Percentiles rank a stretch among this genome's conserved stretches.
Evolutionary conservation across 2,329 filamentous ascomycete genomes (phyloP).

Genomic region (Botrytis porri): DNA sequence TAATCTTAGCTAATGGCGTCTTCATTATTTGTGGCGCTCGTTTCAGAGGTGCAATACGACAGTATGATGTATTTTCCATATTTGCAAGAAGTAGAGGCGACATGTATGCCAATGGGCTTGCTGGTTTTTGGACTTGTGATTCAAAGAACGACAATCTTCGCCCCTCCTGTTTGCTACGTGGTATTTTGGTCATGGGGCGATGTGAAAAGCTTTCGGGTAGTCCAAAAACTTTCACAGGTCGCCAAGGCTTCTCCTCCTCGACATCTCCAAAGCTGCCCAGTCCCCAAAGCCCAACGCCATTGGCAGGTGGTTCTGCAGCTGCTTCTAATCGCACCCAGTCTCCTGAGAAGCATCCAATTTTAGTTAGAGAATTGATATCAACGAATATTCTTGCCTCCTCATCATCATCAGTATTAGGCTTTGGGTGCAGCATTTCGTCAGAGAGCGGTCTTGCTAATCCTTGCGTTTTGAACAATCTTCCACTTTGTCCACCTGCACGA

Average conservation of each 20-base stretch:
- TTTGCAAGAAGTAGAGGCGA: constrained; percentile 88
- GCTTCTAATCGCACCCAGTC: constrained; percentile 91
- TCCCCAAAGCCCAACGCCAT: constrained; percentile 64
- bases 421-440: constrained; percentile 78
- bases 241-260: constrained; percentile 63
- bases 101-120: constrained; percentile 64
- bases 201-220: constrained; percentile 72
- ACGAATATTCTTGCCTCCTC: constrained; percentile 89
- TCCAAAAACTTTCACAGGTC: constrained; percentile 84
- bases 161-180: constrained; percentile 51
- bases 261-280: constrained; percentile 64
- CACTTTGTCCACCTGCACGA: constrained; percentile 66
- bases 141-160: constrained; percentile 62
- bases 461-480: constrained; percentile 81
- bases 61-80: constrained; percentile 71
- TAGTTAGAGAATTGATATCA: constrained; percentile 78
- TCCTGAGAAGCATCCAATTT: constrained; percentile 93
- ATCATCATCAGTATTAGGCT: constrained; percentile 72
- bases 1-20: constrained; percentile 54
- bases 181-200: constrained; percentile 58
- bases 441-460: constrained; percentile 71
- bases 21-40: constrained; percentile 48
- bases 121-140: constrained; percentile 61
- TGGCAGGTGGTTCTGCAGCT: constrained; percentile 67
- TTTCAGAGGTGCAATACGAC: constrained; percentile 72